A percentile compares a stretch with the other conserved stretches of the same genome.
These are phyloP conservation scores for Irpex sp. DNA, from an alignment of 1,284 basidiomycete species.

Conservation along the genomic window DNA sequence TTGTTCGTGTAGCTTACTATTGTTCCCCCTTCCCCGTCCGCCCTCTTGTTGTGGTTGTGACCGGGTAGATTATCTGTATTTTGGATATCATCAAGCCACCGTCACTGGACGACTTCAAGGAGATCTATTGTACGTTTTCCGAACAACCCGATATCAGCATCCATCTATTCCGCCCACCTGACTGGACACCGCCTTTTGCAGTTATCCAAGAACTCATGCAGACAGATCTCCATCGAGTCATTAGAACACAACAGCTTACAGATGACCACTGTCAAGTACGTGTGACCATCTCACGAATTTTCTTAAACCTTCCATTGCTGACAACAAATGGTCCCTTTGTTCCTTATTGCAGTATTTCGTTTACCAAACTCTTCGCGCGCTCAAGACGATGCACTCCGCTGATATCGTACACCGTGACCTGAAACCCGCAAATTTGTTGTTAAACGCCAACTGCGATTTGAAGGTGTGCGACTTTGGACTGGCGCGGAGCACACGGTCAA, in stretches of 20 bases:
- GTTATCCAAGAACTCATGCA: slow-evolving; percentile 92
- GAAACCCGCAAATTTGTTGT: slow-evolving; percentile 78
- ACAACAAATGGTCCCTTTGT: slow-evolving; percentile 6
- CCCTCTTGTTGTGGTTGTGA: not conserved
- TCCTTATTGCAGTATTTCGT: slow-evolving; percentile 53
- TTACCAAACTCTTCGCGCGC: slow-evolving; percentile 75
- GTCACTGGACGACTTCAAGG: slow-evolving; percentile 76
- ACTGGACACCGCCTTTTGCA: slow-evolving; percentile 21
- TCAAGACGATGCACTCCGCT: slow-evolving; percentile 82
- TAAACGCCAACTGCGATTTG: slow-evolving; percentile 86
- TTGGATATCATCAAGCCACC: slow-evolving; percentile 83
- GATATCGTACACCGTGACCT: slow-evolving; percentile 81
- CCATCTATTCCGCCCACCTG: not conserved
- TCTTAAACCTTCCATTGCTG: not conserved
- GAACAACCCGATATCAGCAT: slow-evolving; percentile 4
- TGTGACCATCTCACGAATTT: slow-evolving; percentile 1
- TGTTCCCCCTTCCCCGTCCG: slow-evolving; percentile 12
- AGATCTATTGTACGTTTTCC: slow-evolving; percentile 65
- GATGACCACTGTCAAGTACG: slow-evolving; percentile 86
- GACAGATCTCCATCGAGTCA: slow-evolving; percentile 87
- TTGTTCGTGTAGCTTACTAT: too few relatives aligned
- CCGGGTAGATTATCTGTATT: slow-evolving; percentile 73
- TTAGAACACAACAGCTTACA: slow-evolving; percentile 82
- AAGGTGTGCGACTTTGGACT: slow-evolving; percentile 87
- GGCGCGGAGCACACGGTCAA: slow-evolving; percentile 65